Percentiles rank a stretch among this genome's conserved stretches.
These are phyloP conservation scores for Helichrysum umbraculigerum DNA, from an alignment of 129 eudicot genomes.

Conservation along the genomic window DNA sequence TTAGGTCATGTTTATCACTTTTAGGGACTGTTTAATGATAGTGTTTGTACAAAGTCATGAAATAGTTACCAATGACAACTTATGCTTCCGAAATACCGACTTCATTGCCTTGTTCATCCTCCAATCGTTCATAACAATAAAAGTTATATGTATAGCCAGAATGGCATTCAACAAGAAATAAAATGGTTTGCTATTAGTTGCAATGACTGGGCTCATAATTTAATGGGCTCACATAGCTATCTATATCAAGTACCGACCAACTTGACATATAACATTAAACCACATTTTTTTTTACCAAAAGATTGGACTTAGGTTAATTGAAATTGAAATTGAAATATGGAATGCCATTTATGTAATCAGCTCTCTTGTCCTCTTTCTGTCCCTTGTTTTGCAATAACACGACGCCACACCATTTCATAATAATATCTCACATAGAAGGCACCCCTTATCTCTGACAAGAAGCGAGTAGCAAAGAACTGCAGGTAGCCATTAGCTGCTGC, in stretches of 20 bases:
- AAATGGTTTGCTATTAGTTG: too few relatives aligned
- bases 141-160: not conserved
- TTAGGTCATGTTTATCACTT: not conserved
- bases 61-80: not conserved
- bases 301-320: too few relatives aligned
- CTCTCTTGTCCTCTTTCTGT: not conserved
- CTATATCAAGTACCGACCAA: too few relatives aligned
- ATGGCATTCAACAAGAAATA: not conserved
- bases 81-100: not conserved
- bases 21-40: not conserved
- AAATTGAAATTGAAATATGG: too few relatives aligned
- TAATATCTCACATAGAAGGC: not conserved
- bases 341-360: too few relatives aligned
- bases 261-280: too few relatives aligned
- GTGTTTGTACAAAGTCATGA: not conserved
- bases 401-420: not conserved
- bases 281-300: too few relatives aligned
- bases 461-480: not conserved
- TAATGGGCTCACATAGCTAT: too few relatives aligned
- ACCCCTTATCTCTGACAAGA: not conserved
- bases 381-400: not conserved
- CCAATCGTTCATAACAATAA: not conserved
- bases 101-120: not conserved
- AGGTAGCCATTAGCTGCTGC: too few relatives aligned
- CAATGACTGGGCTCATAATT: too few relatives aligned